These are phyloP conservation scores for Dryadomyces quercivorus DNA, from an alignment of 2,329 filamentous ascomycete genomes.

Conservation along the genomic window DNA sequence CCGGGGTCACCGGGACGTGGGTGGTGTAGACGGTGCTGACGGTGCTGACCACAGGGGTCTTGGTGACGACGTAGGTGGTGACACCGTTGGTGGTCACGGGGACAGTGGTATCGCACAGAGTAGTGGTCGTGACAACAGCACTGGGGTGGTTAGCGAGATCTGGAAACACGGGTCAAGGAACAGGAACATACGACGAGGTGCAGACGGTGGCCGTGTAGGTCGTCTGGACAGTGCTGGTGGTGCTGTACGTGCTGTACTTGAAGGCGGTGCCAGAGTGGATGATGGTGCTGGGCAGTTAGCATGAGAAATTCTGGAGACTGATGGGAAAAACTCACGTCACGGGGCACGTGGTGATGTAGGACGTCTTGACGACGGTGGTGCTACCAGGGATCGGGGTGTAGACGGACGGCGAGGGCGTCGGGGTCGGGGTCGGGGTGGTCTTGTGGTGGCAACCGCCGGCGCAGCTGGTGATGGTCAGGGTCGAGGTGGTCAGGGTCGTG, in stretches of 20 bases:
- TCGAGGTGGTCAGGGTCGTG: slow-evolving; percentile 26
- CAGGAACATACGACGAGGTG: background rate
- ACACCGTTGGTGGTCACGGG: slow-evolving; percentile 17
- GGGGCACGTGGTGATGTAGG: slow-evolving; percentile 7
- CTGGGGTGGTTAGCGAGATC: slow-evolving; percentile 10
- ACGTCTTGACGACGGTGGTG: slow-evolving; percentile 19
- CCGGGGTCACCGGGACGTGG: no score
- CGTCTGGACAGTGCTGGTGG: slow-evolving; percentile 27
- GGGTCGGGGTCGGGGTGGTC: background rate
- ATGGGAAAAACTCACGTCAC: background rate
- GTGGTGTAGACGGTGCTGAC: no score
- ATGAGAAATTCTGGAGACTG: no score
- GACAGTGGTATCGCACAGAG: slow-evolving; percentile 12
- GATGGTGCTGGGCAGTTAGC: background rate
- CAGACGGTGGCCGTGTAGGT: slow-evolving; percentile 12
- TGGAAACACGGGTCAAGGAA: background rate
- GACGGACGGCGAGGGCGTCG: slow-evolving; percentile 14
- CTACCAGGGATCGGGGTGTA: slow-evolving; percentile 13
- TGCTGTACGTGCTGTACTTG: slow-evolving; percentile 26
- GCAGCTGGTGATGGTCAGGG: slow-evolving; percentile 29
- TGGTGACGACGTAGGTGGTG: background rate
- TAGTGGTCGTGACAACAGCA: background rate
- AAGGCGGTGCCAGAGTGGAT: slow-evolving; percentile 14
- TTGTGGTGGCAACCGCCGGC: slow-evolving; percentile 19
- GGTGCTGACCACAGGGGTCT: no score